Base-by-base conservation (phyloP, 176 grass and related monocot genomes). In the Alloteropsis semialata region DNA sequence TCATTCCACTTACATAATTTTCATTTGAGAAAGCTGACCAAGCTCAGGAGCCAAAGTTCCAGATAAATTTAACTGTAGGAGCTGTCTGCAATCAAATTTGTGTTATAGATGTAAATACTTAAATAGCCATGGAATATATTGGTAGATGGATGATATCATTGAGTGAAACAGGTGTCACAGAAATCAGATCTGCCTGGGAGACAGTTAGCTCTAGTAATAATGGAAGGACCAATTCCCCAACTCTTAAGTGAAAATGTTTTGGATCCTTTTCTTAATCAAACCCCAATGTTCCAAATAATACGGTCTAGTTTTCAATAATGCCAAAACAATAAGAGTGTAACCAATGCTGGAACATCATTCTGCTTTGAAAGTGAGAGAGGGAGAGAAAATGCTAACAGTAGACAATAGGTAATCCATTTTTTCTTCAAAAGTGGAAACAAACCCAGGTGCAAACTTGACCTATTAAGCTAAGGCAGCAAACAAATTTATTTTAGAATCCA, bases 11-110 rank as follows among this genome's bases (percentile, higher is more conserved):
- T 81, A 98, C 96, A 98, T 88, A 78, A 98, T 98, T 86, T 70
- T 2, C 96, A 98, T 91, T 41, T 87, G 65, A 82, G 88, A 84
- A 45, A 98, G 82, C 39, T 41, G 85, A 62, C 96, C 96, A 89
- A 98, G 84, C 69, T 92, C 90, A 86, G 96, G 90, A 86, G 96
- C 41, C 84, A 98, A 92, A 61, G 76, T 91, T 84, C 94, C 92
- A 67, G 85, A 89, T 59, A 97, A 81, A 84, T 89, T 90, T 77
- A 88, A 85, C 72, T 10, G 77, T 72, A 97, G 34, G 82, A 97
- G 94, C 56, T 97, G 94, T 74, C 94, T 97, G 92, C 41, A 86
- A 86, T 55, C 78, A 79, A 73, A 86, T 49, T 54, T 55, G 55
- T 39, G 58, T 70, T 46, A 65, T 72, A 27, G 43, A 62, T 36